Base-by-base conservation (phyloP, 1,284 basidiomycete genomes). In the Rhodotorula sp. region DNA sequence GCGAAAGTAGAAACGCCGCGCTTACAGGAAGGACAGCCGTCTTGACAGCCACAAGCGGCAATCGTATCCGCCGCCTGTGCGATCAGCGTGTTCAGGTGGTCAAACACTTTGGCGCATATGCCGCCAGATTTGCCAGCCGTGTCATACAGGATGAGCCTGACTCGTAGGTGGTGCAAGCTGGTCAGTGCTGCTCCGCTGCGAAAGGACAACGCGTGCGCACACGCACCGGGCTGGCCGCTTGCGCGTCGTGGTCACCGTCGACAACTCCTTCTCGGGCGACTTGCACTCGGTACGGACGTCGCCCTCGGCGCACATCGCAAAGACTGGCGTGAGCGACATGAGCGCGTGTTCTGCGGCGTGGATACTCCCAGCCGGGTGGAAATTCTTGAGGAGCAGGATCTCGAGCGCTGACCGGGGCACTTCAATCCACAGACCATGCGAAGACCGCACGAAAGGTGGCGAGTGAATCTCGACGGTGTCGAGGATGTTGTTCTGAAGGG, bases 271-370 rank as follows among this genome's bases (percentile, higher is more conserved):
- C 79, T 91, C 88, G 2, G 83, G 78, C 16, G 80, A 77, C 80
- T 94, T 93, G 82, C 93, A 95, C 78, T 95, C 93, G 1, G 93
- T 94, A 65, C 83, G 86, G n/a, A 95, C 81, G 72, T 93, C 91
- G 54, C 82, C 82, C 12, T 80, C 79, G 7, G 85, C 81, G 5
- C 86, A 85, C 75, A 93, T 83, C 10, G 87, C 84, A 76, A 93
- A 93, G 61, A 88, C 86, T 70, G 83, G 83, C 15, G 83, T 83
- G 45, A 84, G 77, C 60, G 91, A 92, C 70, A 95, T 81, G 74
- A 94, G 85, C 0, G 91, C 92, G 79, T 95, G 93, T 73, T 89
- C 85, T 2, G 92, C 91, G 2, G 90, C 87, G 78, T 95, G 93
- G 63, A 95, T 92, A 0, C 89, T 90, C 69, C 88, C 91, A 0